Conservation (phyloP, 495 filamentous ascomycete species). For the Talaromyces borbonicus region DNA sequence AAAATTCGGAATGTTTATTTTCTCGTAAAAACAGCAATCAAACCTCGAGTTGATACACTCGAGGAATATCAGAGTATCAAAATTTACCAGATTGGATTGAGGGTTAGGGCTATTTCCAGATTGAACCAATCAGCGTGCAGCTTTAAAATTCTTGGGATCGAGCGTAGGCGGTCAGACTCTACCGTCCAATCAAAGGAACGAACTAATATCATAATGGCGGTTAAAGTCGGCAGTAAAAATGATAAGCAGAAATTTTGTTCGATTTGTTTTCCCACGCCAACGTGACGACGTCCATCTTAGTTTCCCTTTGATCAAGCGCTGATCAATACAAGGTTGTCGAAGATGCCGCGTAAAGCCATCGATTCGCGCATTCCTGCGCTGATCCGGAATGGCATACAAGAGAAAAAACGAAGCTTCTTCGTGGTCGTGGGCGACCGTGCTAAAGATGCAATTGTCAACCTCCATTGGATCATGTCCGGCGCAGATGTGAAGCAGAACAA, state of each 20-base stretch:
- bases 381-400: slow-evolving; percentile 89
- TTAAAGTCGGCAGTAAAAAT: background rate
- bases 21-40: no score
- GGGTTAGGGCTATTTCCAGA: background rate
- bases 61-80: no score
- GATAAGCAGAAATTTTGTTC: slow-evolving; percentile 5
- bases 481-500: slow-evolving; percentile 93
- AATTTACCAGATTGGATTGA: no score
- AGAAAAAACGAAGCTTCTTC: slow-evolving; percentile 97
- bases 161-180: background rate
- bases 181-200: background rate
- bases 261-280: background rate
- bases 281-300: background rate
- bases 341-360: slow-evolving; percentile 49
- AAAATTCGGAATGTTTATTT: no score
- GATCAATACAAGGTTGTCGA: slow-evolving; percentile 5
- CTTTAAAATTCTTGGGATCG: background rate
- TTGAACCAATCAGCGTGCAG: background rate
- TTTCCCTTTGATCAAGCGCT: background rate
- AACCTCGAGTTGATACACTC: no score
- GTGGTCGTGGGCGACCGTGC: slow-evolving; percentile 90
- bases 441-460: slow-evolving; percentile 93
- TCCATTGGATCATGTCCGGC: slow-evolving; percentile 88
- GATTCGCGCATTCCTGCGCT: slow-evolving; percentile 94
- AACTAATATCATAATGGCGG: background rate